Evolutionary conservation across 164 flowering plant species (phyloP), one percentile per base, ranked within the genome.

Genomic region (Liquidambar formosana): DNA sequence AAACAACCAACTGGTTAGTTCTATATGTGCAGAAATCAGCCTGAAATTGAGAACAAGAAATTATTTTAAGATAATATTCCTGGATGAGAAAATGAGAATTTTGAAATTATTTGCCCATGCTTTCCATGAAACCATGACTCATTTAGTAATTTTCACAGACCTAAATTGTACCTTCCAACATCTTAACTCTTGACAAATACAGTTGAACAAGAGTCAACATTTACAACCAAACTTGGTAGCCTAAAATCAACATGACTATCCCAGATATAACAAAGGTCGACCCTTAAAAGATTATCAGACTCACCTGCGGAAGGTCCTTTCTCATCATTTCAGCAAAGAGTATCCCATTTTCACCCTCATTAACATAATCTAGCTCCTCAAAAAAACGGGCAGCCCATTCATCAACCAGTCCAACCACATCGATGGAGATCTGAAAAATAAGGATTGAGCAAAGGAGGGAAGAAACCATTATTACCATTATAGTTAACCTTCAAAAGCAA

Each of bases 361-460:
- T 95, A 61, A 92, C 78, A 83, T 95, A 92, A 81, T 95, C 99
- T 71, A 95, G 88, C 82, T 95, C 99, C 85, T 95, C 99, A 82
- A 95, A 95, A 65, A 95, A 95, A 6, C 97, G 97, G 61, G 97
- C 90, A 61, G 99, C 99, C 99, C 99, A 95, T 75, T 95, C 99
- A 83, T 95, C 99, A 67, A 95, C 99, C 80, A 95, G 73, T 19
- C 97, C 99, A 80, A 95, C 97, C 67, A 95, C 94, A 81, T 95
- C 99, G 73, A 95, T 13, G 5, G 97, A 87, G 64, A 95, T 71
- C 97, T 95, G 81, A 49, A 73, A 80, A 56, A 38, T 66, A 64
- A 49, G 49, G 46, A 18, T 33, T 51, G 33, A 27, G 12, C 45
- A 16, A 12, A 26, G 19, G 12, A 8, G 51, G 19, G 25, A 46